These are phyloP conservation scores for Wickerhamiella brachini DNA, from an alignment of 805 yeast species.

Conservation along the genomic window DNA sequence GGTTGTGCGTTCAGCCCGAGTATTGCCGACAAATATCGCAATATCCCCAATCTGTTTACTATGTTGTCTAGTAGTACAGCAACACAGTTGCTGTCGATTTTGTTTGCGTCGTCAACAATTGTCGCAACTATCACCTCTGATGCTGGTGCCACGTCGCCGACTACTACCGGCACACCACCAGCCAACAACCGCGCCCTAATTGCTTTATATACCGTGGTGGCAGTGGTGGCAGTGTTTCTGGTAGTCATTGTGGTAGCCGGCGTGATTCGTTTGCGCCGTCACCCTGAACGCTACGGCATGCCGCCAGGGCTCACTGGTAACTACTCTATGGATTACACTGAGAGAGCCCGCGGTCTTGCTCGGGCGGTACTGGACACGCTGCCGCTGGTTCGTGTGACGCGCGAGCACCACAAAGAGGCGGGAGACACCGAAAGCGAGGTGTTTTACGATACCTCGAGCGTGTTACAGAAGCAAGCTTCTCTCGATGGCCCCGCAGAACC, in stretches of 20 bases:
- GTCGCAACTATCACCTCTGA: background rate
- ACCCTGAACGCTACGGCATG: constrained; percentile 25
- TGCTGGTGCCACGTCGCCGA: background rate
- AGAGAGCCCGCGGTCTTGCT: constrained; percentile 25
- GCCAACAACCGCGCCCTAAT: constrained; percentile 1
- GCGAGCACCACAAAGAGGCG: background rate
- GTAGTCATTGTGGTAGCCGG: constrained; percentile 21
- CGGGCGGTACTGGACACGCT: constrained; percentile 26
- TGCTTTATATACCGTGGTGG: constrained; percentile 1
- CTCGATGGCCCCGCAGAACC: too few species aligned
- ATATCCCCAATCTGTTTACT: constrained; percentile 9
- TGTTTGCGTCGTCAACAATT: background rate
- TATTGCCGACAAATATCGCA: background rate
- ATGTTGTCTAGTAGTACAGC: background rate
- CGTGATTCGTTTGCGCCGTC: constrained; percentile 23
- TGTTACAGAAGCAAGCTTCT: background rate
- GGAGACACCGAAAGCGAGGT: background rate
- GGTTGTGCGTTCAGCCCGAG: constrained; percentile 4
- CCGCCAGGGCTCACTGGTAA: constrained; percentile 4
- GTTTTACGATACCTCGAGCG: background rate
- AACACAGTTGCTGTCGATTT: background rate
- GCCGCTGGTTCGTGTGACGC: constrained; percentile 20
- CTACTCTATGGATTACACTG: constrained; percentile 7
- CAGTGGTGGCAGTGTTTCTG: constrained; percentile 1
- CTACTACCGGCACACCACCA: background rate